Evolutionary conservation across 495 filamentous ascomycete species (phyloP).

Genomic region (Annulohypoxylon maeteangense): DNA sequence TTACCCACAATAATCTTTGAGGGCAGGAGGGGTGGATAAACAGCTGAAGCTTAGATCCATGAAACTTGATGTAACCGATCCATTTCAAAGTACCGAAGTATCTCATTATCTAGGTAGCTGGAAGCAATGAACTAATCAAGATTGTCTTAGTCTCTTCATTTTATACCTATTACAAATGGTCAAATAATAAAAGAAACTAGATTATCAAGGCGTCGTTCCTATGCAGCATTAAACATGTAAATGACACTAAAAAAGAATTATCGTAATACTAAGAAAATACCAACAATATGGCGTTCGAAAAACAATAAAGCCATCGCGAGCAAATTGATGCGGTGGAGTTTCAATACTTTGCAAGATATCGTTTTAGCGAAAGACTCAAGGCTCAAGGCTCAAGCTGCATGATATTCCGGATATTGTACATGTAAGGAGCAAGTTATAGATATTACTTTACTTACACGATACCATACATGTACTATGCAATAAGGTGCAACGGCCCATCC

Average conservation of each 20-base stretch:
- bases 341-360: background rate
- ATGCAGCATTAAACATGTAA: background rate
- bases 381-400: background rate
- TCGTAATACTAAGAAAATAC: background rate
- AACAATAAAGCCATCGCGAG: background rate
- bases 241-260: background rate
- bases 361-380: background rate
- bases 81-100: constrained; percentile 5
- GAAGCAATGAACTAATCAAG: background rate
- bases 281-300: background rate
- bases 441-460: constrained; percentile 4
- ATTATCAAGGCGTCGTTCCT: background rate
- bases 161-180: constrained; percentile 1
- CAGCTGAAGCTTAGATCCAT: constrained; percentile 34
- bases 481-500: constrained; percentile 16
- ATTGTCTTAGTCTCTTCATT: constrained; percentile 8
- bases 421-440: background rate
- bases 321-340: constrained; percentile 5
- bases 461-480: constrained; percentile 1
- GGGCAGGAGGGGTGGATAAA: constrained; percentile 27
- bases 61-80: constrained; percentile 36
- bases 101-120: too few species aligned
- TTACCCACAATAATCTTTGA: constrained; percentile 33
- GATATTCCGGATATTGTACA: constrained; percentile 23
- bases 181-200: background rate